Percentiles rank a stretch among this genome's conserved stretches.
phyloP scores from a whole-genome alignment of 352 stramenopile genomes.

The Globisporangium camurandrum region DNA sequence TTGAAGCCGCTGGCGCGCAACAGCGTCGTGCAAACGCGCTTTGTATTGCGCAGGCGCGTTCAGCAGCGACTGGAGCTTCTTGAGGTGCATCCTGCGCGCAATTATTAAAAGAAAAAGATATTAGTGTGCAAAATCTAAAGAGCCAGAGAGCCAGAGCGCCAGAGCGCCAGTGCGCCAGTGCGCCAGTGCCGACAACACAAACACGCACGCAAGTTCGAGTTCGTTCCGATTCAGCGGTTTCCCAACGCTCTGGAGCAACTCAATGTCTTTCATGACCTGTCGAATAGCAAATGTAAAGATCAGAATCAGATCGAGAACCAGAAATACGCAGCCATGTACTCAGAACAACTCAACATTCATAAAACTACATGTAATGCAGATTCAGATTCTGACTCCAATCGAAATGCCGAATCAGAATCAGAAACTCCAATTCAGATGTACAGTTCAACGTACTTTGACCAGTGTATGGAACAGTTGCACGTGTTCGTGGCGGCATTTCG shows the following conservation, averaged over 20 bases:
- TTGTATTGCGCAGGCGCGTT: conserved; percentile 85
- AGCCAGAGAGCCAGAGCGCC: too few relatives aligned
- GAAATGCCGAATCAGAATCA: neutral
- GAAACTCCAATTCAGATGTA: neutral
- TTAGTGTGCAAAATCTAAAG: too few relatives aligned
- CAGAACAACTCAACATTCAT: neutral
- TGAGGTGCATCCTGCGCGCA: too few relatives aligned
- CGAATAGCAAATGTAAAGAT: neutral
- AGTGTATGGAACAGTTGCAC: conserved; percentile 78
- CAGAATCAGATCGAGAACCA: neutral
- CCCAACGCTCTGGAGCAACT: conserved; percentile 78
- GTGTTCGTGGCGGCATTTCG: conserved; percentile 80
- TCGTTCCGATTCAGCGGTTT: conserved; percentile 79
- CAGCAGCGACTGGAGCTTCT: conserved; percentile 77
- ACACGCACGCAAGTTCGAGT: conserved; percentile 62
- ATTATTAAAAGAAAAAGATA: too few relatives aligned
- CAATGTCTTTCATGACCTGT: conserved; percentile 82
- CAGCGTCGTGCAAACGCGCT: conserved; percentile 70
- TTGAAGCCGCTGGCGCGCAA: conserved; percentile 66
- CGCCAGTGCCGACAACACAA: too few relatives aligned
- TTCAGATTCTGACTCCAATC: too few relatives aligned
- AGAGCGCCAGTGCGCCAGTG: too few relatives aligned
- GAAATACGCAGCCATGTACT: neutral
- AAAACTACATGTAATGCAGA: neutral
- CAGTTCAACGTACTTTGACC: conserved; percentile 37